These are phyloP conservation scores for Sphagnum magellanicum DNA, from an alignment of 228 moss, liverwort and hornwort genomes.

Conservation along the genomic window DNA sequence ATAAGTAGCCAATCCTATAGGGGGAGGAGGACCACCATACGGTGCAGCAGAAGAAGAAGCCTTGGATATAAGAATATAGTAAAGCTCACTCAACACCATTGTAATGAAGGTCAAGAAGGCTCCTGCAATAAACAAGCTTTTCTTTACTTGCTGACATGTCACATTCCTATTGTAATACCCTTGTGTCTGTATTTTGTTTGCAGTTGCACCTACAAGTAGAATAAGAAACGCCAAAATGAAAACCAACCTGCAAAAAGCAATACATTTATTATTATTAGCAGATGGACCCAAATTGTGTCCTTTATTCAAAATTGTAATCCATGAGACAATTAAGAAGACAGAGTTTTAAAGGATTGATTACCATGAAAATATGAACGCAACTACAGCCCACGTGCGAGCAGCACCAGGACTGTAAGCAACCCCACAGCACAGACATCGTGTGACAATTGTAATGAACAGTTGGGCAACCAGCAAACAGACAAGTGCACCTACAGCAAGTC, in stretches of 20 bases:
- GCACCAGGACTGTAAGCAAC: slow-evolving; percentile 13
- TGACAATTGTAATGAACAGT: slow-evolving; percentile 22
- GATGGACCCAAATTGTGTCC: too few relatives aligned
- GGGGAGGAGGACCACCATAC: slow-evolving; percentile 20
- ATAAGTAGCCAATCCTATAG: slow-evolving; percentile 27
- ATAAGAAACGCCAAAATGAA: slow-evolving; percentile 28
- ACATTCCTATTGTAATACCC: slow-evolving; percentile 20
- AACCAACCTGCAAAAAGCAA: slow-evolving; percentile 21
- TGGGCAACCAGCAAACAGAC: slow-evolving; percentile 26
- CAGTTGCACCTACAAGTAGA: slow-evolving; percentile 38
- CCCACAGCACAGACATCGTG: slow-evolving; percentile 35
- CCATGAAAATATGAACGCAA: slow-evolving; percentile 26
- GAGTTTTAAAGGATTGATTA: slow-evolving; percentile 1
- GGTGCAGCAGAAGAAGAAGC: slow-evolving; percentile 25
- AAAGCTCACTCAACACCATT: slow-evolving; percentile 28
- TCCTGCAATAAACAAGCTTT: slow-evolving; percentile 34
- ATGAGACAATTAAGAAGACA: too few relatives aligned
- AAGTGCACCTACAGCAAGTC: slow-evolving; percentile 34
- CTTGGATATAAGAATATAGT: slow-evolving; percentile 46
- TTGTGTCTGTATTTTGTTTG: slow-evolving; percentile 39
- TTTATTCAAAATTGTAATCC: too few relatives aligned
- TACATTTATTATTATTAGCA: too few relatives aligned
- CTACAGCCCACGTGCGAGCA: slow-evolving; percentile 21
- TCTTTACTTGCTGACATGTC: slow-evolving; percentile 33
- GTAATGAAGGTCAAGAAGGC: slow-evolving; percentile 43